Evolutionary conservation across 225 moss, liverwort and hornwort species (phyloP).

Genomic region (Pseudoscleropodium purum): DNA sequence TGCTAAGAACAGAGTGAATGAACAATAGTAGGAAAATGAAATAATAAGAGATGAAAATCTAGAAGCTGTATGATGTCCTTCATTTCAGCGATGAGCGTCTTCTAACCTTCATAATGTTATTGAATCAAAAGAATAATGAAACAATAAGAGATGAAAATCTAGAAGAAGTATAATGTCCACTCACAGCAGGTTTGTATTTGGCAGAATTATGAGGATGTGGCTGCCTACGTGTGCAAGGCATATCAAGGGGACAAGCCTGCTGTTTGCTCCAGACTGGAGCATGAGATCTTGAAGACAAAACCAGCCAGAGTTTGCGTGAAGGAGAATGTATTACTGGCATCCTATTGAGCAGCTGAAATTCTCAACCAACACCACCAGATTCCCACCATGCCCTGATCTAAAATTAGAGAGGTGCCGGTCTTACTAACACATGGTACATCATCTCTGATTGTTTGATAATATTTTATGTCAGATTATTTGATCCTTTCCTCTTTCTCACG

Average conservation of each 20-base stretch:
- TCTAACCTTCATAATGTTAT: not conserved
- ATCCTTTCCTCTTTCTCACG: not conserved
- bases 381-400: not conserved
- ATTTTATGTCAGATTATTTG: not conserved
- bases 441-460: not conserved
- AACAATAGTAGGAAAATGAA: not conserved
- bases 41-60: not conserved
- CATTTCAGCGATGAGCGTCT: not conserved
- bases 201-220: conserved; percentile 49
- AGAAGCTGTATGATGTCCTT: not conserved
- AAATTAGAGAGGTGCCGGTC: not conserved
- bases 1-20: not conserved
- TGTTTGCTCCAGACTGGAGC: conserved; percentile 36
- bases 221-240: conserved; percentile 34
- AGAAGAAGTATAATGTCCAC: not conserved
- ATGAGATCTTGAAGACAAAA: not conserved
- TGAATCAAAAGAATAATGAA: not conserved
- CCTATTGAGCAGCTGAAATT: not conserved
- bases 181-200: not conserved
- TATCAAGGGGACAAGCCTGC: conserved; percentile 50
- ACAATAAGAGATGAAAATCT: not conserved
- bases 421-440: not conserved
- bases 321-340: not conserved
- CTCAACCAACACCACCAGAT: not conserved
- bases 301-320: conserved; percentile 6